Base-by-base conservation (phyloP, 2,329 filamentous ascomycete species). In the Phialemoniopsis sp. region DNA sequence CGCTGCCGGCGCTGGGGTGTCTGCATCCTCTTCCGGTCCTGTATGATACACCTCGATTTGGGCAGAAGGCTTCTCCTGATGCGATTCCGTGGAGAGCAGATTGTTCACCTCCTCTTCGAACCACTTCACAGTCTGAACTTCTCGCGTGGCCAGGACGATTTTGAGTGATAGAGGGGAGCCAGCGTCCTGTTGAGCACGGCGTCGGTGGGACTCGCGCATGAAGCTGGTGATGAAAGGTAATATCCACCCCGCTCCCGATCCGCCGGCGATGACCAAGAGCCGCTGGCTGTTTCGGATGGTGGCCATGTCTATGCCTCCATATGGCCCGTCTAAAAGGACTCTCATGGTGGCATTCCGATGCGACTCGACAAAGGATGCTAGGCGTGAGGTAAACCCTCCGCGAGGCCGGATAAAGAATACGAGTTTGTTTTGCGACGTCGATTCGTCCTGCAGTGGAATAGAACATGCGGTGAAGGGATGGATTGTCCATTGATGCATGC, bases 391-490 rank as follows among this genome's bases (percentile, higher is more conserved):
- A 21, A 41, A 41, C 2, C 39, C 39, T 16, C 39, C 39, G 14
- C 34, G 39, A 12, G 39, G 34, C 15, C 36, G 36, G 7, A 41
- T 34, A 32, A 33, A 37, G n/a, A 41, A 41, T 14, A 19, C 34
- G 31, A 41, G 30, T 31, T 32, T 30, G 9, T 21, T 37, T 4
- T 5, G 10, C 6, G 6, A 26, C 5, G 10, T 10, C 21, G 29
- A 33, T 29, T 13, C 17, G n/a, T 32, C 30, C 35, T 14, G 13
- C 4, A 34, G 33, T 18, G 37, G 37, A 6, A 47, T 17, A 9
- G 39, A 42, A 29, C 41, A 46, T 14, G 46, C 39, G n/a, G 45
- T 47, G 13, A 49, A 49, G 1, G 47, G 47, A 31, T 49, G 47
- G 4, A 41, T 32, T 3, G 47, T 47, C 13, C 45, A 26, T 4